Evolutionary conservation across 768 basidiomycete genomes (phyloP).

Genomic region (Macrolepiota albuminosa): DNA sequence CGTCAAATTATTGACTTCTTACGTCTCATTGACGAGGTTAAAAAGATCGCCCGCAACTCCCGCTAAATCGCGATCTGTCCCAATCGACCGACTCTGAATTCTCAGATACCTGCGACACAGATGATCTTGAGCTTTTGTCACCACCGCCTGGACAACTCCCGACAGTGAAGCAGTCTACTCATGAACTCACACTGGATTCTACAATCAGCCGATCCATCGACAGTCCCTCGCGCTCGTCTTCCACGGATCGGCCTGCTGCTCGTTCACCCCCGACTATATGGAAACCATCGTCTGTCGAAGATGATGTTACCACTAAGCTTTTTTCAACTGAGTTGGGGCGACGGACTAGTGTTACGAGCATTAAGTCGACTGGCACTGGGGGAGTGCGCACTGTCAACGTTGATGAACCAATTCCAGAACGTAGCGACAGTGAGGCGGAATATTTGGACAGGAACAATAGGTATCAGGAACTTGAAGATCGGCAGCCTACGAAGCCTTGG

Average conservation of each 20-base stretch:
- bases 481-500: conserved; percentile 11
- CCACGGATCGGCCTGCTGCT: conserved; percentile 28
- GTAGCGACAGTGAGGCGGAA: conserved; percentile 21
- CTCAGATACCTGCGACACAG: conserved; percentile 14
- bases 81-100: conserved; percentile 1
- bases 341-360: conserved; percentile 46
- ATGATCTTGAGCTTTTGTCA: conserved; percentile 18
- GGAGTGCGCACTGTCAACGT: conserved; percentile 35
- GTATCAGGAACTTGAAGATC: conserved; percentile 6
- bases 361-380: conserved; percentile 37
- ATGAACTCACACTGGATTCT: background rate
- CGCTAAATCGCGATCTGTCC: background rate
- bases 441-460: conserved; percentile 1
- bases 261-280: conserved; percentile 38
- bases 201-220: conserved; percentile 11
- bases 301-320: conserved; percentile 38
- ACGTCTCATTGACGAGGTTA: background rate
- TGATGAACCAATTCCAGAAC: conserved; percentile 36
- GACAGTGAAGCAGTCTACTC: conserved; percentile 5
- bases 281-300: conserved; percentile 43
- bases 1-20: background rate
- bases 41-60: background rate
- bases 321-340: conserved; percentile 34
- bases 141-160: conserved; percentile 15
- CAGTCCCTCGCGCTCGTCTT: conserved; percentile 13